phyloP scores from a whole-genome alignment of 164 flowering plant genomes.

The Kalanchoe fedtschenkoi region DNA sequence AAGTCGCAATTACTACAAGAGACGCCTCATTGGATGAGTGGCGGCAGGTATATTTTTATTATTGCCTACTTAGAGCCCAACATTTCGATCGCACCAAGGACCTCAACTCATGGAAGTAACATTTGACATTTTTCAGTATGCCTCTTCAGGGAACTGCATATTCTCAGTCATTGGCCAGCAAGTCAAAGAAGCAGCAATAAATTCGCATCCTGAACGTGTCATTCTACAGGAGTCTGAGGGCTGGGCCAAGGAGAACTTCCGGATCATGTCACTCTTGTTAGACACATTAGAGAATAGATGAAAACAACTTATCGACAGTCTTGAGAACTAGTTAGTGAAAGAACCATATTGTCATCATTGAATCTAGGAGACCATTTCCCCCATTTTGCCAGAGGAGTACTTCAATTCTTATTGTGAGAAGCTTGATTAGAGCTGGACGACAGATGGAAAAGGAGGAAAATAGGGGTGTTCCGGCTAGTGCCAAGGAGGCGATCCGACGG shows the following conservation, averaged over 20 bases:
- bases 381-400: not conserved
- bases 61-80: not conserved
- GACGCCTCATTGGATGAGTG: not conserved
- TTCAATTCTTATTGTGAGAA: too few species aligned
- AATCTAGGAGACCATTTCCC: not conserved
- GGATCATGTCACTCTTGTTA: not conserved
- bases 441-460: too few species aligned
- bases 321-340: not conserved
- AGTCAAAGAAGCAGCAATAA: not conserved
- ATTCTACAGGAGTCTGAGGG: not conserved
- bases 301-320: not conserved
- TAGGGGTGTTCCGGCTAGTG: too few species aligned
- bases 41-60: slow-evolving; percentile 1
- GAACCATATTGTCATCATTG: not conserved
- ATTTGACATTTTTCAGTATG: not conserved
- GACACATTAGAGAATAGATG: not conserved
- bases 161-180: not conserved
- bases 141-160: not conserved
- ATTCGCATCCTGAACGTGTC: too few species aligned
- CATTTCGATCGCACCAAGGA: too few species aligned
- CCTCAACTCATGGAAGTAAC: not conserved
- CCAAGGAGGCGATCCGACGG: too few species aligned
- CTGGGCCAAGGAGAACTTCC: not conserved
- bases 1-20: not conserved
- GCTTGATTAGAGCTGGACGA: too few species aligned